A percentile compares a stretch with the other conserved stretches of the same genome.
These are phyloP conservation scores for Thelephora aurantiotincta DNA, from an alignment of 768 basidiomycete genomes.

Conservation along the genomic window DNA sequence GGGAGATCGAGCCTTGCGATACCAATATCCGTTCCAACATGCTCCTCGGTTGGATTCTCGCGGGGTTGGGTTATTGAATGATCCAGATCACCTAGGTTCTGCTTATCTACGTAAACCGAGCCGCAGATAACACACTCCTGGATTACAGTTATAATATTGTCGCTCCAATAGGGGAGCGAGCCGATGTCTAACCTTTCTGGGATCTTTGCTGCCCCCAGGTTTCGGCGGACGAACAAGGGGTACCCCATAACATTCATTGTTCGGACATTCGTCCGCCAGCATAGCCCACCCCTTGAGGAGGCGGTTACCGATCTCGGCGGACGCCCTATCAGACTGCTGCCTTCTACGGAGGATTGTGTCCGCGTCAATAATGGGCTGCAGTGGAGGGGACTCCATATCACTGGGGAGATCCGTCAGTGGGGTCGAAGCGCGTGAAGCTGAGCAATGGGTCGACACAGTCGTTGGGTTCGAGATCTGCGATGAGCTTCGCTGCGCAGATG, in stretches of 20 bases:
- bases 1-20: too few relatives aligned
- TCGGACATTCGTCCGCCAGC: slow-evolving; percentile 79
- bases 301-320: slow-evolving; percentile 63
- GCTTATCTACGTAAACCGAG: slow-evolving; percentile 40
- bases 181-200: slow-evolving; percentile 38
- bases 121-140: slow-evolving; percentile 75
- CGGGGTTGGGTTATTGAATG: slow-evolving; percentile 10
- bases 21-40: background rate
- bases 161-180: background rate
- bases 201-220: slow-evolving; percentile 41
- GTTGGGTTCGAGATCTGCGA: slow-evolving; percentile 15
- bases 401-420: slow-evolving; percentile 68
- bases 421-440: slow-evolving; percentile 48
- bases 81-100: slow-evolving; percentile 36
- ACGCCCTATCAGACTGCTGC: slow-evolving; percentile 71
- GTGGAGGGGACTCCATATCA: slow-evolving; percentile 42
- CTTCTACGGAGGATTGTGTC: slow-evolving; percentile 54
- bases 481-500: background rate
- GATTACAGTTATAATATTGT: background rate
- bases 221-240: slow-evolving; percentile 77
- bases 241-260: slow-evolving; percentile 53
- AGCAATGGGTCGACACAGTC: slow-evolving; percentile 32
- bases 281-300: slow-evolving; percentile 79
- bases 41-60: background rate
- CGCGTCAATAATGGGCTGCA: slow-evolving; percentile 50